Conservation (phyloP, 1,284 basidiomycete genomes). For the Papiliotrema flavescens region DNA sequence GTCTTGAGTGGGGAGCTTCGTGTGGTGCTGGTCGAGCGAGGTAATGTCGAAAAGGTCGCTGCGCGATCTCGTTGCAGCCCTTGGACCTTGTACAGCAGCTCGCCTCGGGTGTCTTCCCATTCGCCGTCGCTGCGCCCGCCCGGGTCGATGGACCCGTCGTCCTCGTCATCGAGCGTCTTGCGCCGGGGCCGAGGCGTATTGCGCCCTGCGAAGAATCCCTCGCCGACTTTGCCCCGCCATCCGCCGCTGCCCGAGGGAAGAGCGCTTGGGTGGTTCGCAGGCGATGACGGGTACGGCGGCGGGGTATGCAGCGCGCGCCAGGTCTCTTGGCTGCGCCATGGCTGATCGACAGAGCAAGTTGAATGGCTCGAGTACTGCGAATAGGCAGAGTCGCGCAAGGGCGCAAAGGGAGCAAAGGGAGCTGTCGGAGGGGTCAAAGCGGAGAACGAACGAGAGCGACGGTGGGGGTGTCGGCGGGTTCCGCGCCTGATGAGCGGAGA, state of each 20-base stretch:
- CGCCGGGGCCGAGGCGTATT: not conserved
- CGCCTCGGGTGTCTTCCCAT: not conserved
- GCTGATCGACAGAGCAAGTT: constrained; percentile 19
- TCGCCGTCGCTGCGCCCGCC: not conserved
- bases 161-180: not conserved
- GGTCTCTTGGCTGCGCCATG: constrained; percentile 33
- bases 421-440: not conserved
- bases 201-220: constrained; percentile 1
- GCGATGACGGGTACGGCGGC: not conserved
- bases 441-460: constrained; percentile 24
- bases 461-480: constrained; percentile 7
- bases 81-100: not conserved
- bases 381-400: not conserved
- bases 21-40: not conserved
- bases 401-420: not conserved
- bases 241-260: not conserved
- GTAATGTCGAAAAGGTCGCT: not conserved
- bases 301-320: constrained; percentile 30
- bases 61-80: not conserved
- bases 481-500: constrained; percentile 1
- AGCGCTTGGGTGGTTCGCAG: not conserved
- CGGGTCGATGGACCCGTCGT: not conserved
- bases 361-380: not conserved
- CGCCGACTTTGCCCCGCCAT: not conserved
- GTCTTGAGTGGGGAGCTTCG: not conserved